A percentile compares a stretch with the other conserved stretches of the same genome.
These are phyloP conservation scores for Pouteria glomerata DNA, from an alignment of 148 eudicot genomes.

Conservation along the genomic window DNA sequence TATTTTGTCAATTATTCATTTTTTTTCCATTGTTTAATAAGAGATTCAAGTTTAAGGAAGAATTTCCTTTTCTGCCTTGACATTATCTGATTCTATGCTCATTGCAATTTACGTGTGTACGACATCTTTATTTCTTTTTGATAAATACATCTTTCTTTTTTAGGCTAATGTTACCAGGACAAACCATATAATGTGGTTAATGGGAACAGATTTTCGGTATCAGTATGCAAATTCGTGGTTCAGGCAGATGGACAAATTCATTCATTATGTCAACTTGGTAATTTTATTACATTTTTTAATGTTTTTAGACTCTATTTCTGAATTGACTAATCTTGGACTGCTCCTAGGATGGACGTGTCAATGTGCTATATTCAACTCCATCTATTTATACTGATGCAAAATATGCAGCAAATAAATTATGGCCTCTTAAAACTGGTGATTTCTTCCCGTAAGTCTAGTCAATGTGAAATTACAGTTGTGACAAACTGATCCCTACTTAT, in stretches of 20 bases:
- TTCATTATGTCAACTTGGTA: constrained; percentile 78
- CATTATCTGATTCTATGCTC: neutral
- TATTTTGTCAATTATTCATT: constrained; percentile 1
- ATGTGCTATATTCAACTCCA: constrained; percentile 77
- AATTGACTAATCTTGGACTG: constrained; percentile 3
- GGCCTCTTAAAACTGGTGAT: constrained; percentile 72
- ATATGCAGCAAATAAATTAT: constrained; percentile 41
- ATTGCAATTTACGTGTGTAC: neutral
- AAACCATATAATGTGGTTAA: constrained; percentile 74
- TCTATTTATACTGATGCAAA: constrained; percentile 71
- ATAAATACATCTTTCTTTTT: constrained; percentile 1
- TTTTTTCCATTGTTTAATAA: neutral
- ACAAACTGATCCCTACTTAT: neutral
- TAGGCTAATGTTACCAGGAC: constrained; percentile 78
- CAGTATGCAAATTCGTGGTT: constrained; percentile 80
- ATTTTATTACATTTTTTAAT: neutral
- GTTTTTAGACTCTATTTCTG: neutral
- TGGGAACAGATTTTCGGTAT: constrained; percentile 75
- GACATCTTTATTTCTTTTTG: constrained; percentile 2
- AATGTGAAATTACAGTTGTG: neutral
- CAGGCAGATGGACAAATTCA: constrained; percentile 76
- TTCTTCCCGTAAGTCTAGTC: constrained; percentile 73
- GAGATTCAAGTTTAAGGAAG: neutral
- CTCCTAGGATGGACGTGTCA: constrained; percentile 72
- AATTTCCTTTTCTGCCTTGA: neutral